These are phyloP conservation scores for Kwoniella newhampshirensis DNA, from an alignment of 768 basidiomycete genomes.

Conservation along the genomic window DNA sequence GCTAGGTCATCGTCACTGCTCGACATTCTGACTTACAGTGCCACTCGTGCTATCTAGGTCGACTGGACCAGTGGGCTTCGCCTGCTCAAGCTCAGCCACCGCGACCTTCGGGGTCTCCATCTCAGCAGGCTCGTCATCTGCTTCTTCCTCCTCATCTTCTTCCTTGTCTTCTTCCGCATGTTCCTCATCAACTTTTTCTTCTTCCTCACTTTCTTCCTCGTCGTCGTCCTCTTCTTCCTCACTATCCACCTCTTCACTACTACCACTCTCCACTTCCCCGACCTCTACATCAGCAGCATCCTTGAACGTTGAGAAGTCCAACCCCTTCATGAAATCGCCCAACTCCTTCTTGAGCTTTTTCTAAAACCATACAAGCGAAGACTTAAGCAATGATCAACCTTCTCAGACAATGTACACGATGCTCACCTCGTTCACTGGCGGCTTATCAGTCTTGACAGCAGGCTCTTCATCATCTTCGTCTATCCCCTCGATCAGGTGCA, in stretches of 20 bases:
- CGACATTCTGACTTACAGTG: conserved; percentile 13
- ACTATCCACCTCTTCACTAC: conserved; percentile 33
- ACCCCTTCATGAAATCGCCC: conserved; percentile 50
- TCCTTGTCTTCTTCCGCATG: conserved; percentile 17
- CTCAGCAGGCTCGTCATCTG: conserved; percentile 9
- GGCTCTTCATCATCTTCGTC: conserved; percentile 42
- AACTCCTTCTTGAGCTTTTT: conserved; percentile 45
- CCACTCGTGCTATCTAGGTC: conserved; percentile 26
- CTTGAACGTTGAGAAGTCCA: conserved; percentile 34
- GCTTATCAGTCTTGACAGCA: conserved; percentile 2
- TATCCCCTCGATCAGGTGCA: conserved; percentile 46
- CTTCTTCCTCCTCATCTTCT: conserved; percentile 11
- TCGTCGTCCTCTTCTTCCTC: conserved; percentile 54
- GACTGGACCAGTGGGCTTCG: neutral
- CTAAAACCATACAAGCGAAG: conserved; percentile 24
- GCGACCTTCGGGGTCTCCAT: neutral
- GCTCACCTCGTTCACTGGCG: conserved; percentile 32
- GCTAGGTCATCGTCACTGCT: neutral
- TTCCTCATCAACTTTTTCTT: conserved; percentile 28
- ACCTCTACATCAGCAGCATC: conserved; percentile 9
- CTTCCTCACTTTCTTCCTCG: conserved; percentile 38
- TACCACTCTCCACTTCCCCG: conserved; percentile 25
- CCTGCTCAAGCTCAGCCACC: conserved; percentile 3
- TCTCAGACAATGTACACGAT: conserved; percentile 25
- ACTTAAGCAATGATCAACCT: conserved; percentile 17